phyloP scores from a whole-genome alignment of 2,329 filamentous ascomycete genomes.

The Podosphaera xanthii region DNA sequence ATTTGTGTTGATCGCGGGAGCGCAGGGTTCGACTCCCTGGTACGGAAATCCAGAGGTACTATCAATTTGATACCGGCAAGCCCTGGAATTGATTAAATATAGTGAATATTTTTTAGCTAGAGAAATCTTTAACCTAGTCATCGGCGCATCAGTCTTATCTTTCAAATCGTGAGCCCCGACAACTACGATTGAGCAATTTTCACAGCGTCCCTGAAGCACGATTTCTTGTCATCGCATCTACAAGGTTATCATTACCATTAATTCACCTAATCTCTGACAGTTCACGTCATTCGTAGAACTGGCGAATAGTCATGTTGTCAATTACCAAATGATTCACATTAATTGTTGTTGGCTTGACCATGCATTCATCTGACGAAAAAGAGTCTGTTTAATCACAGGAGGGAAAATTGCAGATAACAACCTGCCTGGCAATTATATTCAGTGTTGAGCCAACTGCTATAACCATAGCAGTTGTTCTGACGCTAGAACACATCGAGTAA shows the following conservation, averaged over 20 bases:
- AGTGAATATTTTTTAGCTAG: too few relatives aligned
- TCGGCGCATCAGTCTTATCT: too few relatives aligned
- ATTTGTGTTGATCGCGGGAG: too few relatives aligned
- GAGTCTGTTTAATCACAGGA: neutral
- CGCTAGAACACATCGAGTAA: neutral
- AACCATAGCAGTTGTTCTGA: neutral
- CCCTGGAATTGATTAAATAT: too few relatives aligned
- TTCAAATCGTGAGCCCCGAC: too few relatives aligned
- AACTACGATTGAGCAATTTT: neutral
- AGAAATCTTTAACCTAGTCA: too few relatives aligned
- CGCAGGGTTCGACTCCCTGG: too few relatives aligned
- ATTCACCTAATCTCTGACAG: neutral
- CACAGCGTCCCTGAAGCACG: neutral
- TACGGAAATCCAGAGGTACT: too few relatives aligned
- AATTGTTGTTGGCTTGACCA: neutral
- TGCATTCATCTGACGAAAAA: neutral
- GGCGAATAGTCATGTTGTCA: neutral
- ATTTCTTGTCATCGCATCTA: neutral
- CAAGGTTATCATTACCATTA: neutral
- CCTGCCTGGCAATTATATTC: neutral
- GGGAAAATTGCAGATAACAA: neutral
- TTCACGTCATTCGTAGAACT: neutral
- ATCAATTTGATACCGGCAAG: too few relatives aligned
- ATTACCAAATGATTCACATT: neutral
- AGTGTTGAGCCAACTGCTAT: neutral